Evolutionary conservation across 441 rosid genomes (phyloP), one percentile per base, ranked within the genome.

Genomic region (Mallotus repandus): DNA sequence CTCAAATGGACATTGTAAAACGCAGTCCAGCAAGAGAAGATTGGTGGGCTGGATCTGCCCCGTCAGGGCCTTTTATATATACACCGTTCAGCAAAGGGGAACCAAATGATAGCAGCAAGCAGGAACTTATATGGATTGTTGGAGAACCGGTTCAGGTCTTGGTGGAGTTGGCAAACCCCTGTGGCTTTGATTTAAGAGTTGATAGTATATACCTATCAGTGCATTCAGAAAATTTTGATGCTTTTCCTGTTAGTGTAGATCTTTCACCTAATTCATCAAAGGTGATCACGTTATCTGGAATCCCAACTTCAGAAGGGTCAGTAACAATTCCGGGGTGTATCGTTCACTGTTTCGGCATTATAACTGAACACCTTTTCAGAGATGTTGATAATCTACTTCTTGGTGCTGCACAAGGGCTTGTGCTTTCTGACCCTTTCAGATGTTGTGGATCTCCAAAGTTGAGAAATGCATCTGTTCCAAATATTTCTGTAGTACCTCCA

Each of bases 61-160:
- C 99, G 79, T 85, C 97, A n/a, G 98, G 99, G 70, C 99, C 99
- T 77, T 96, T 96, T 83, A 93, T 96, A 69, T 96, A 96, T 82
- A 96, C 97, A 43, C 98, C 99, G 55, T 96, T 93, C 82, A 90
- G 97, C 90, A 91, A 93, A 83, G 98, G 94, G 77, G 94, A 90
- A 69, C 79, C 91, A 68, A 87, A 74, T 81, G 94, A 91, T 76
- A 86, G 75, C 77, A 81, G 85, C 84, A 93, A 92, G 85, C 97
- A 89, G 78, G 99, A 92, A 77, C 66, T 93, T 69, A 77, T 86
- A 82, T 96, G 99, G 97, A 85, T 96, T 80, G 97, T 90, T 59
- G 98, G 98, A 70, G 99, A 96, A 84, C 98, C 98, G 2, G 92
- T 96, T 65, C 98, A 96, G 79, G 96, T 96, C 80, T 84, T 92